Evolutionary conservation across 2,329 filamentous ascomycete species (phyloP), one percentile per base, ranked within the genome.

Genomic region (Aspergillus proliferans): DNA sequence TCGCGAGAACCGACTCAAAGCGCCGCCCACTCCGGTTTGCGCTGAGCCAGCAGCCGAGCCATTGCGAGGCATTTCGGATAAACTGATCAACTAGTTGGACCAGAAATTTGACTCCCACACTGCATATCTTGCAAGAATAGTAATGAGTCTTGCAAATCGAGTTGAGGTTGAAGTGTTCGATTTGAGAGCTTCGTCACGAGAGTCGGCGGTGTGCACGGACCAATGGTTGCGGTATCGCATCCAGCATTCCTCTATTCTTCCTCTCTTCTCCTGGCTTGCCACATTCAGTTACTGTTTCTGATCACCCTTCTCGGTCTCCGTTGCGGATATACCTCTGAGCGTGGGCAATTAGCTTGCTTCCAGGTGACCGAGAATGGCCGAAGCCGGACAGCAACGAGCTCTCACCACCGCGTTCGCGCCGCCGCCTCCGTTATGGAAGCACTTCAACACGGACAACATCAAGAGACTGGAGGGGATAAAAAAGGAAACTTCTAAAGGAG

Each of bases 381-480:
- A 83, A 46, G 74, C 76, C 51, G 72, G 72, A 47, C 71, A 75
- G 42, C 68, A 70, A 54, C 60, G 62, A 59, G 57, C 70, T 47
- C 59, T 73, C 26, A 77, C 83, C 22, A 82, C 86, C 21, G 82
- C 85, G 38, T 95, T 90, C 66, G 92, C 93, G 21, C 82, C 86
- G 46, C 93, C 93, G 22, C 93, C 93, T 22, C 84, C 86, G 1
- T 95, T 96, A 72, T 97, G 88, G 84, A 85, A 86, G 58, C 79
- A 87, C 66, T 97, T 97, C 71, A 95, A 88, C 0, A 68, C 82
- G 3, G 82, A 86, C 24, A 94, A 92, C 63, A 62, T 88, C 46
- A 71, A 80, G 12, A 82, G 81, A 43, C 70, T 87, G 21, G 70
- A 76, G 48, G 63, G 76, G 36, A 64, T 79, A 47, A 77, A 76